Evolutionary conservation across 208 protist species (phyloP), one percentile per base, ranked within the genome.

Genomic region (Herpetomonas muscarum): DNA sequence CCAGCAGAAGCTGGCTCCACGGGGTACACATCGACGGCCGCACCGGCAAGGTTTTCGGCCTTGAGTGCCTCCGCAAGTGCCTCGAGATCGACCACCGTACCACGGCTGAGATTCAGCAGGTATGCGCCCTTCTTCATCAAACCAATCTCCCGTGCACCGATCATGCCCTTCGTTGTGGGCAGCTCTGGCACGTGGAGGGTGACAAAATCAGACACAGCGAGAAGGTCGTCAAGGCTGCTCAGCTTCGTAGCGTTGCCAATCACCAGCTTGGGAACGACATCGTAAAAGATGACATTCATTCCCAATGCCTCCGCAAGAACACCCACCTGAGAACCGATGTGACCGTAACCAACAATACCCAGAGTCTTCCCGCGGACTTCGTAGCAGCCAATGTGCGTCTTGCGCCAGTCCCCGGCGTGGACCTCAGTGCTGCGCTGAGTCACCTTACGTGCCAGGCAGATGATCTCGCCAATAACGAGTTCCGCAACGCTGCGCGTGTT

Each of bases 401-500:
- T 98, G 52, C 92, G 82, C 94, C 93, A 98, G 15, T 70, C 46
- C 24, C 91, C 88, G 1, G 77, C 49, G 58, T 97, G 96, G 36
- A 97, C 79, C 51, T 97, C 90, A 10, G 61, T 74, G 50, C 72
- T 97, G 60, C 86, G 75, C 29, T 97, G 86, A 17, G 87, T 81
- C 2, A 98, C 24, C 56, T 93, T 83, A 10, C 96, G 76, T 19
- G 94, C 69, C 1, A 98, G 74, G 21, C 57, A 73, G 51, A 98
- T 97, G 36, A 97, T 89, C 36, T 97, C 80, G 13, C 71, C 81
- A 39, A 98, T 93, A 7, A 96, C 82, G 0, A 98, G 74, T 66
- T 98, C 96, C 0, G 96, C 93, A 34, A 98, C 92, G 60, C 87
- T 96, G 37, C 96, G 75, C 1, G 84, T 97, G 69, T 97, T 98